Evolutionary conservation across 176 grass and related monocot genomes (phyloP).

Genomic region (Triticum urartu): DNA sequence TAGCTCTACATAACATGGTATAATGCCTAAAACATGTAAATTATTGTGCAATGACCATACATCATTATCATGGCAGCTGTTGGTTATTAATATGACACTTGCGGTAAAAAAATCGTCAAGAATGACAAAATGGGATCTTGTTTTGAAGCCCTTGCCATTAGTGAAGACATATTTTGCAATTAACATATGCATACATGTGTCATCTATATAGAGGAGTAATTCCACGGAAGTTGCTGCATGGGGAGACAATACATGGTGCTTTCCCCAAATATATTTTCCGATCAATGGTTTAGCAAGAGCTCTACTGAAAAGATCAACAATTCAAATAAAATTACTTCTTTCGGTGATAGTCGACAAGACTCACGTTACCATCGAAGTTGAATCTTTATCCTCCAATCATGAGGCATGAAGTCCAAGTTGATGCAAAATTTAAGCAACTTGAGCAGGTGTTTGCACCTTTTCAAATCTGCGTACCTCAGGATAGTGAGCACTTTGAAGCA

Average conservation of each 20-base stretch:
- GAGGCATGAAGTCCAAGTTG: conserved; percentile 7
- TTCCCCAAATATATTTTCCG: neutral
- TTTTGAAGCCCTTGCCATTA: neutral
- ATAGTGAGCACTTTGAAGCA: neutral
- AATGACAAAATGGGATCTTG: neutral
- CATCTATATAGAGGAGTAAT: neutral
- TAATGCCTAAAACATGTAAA: neutral
- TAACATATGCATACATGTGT: neutral
- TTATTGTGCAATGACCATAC: too few relatives aligned
- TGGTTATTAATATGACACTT: too few relatives aligned
- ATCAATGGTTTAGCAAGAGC: neutral
- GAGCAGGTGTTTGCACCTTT: neutral
- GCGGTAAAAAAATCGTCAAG: neutral
- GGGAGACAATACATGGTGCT: neutral
- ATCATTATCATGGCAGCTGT: too few relatives aligned
- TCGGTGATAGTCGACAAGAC: neutral
- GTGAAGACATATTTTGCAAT: neutral
- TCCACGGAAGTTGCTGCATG: neutral
- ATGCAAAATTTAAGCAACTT: conserved; percentile 20
- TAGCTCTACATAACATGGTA: neutral
- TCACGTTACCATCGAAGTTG: neutral
- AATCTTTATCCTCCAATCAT: neutral
- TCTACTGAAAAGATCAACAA: neutral
- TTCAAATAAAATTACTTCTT: neutral
- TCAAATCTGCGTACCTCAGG: neutral